phyloP scores from a whole-genome alignment of 2,329 filamentous ascomycete species.

The Colletotrichum siamense region DNA sequence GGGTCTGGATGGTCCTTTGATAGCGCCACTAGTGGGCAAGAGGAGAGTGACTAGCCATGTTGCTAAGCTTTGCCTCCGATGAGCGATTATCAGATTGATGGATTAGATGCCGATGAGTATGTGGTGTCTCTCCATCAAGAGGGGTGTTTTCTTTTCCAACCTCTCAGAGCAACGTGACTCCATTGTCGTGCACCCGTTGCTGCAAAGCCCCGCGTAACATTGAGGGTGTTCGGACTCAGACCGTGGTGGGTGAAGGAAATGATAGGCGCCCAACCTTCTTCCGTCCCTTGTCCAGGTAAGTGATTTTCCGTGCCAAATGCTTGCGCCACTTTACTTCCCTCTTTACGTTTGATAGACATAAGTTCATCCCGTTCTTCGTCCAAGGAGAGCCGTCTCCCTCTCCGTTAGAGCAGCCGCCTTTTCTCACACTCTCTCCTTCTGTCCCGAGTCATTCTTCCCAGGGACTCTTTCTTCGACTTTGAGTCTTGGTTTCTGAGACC shows the following conservation, averaged over 20 bases:
- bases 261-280: not conserved
- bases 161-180: not conserved
- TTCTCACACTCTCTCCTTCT: not conserved
- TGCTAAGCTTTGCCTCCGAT: not conserved
- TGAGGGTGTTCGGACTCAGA: not conserved
- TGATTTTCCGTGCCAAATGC: not conserved
- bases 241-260: not conserved
- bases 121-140: not conserved
- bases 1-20: not conserved
- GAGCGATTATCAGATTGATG: not conserved
- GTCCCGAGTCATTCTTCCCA: not conserved
- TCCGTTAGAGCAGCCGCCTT: not conserved
- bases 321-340: not conserved
- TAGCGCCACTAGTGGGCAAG: not conserved
- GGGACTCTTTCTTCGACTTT: not conserved
- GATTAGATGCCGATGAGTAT: not conserved
- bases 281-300: not conserved
- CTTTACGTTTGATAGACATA: not conserved
- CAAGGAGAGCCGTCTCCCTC: not conserved
- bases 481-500: not conserved
- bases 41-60: not conserved
- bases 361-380: not conserved
- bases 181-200: not conserved
- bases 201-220: not conserved
- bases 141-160: not conserved